Percentiles rank a stretch among this genome's conserved stretches.
Conservation (phyloP, 225 moss, liverwort and hornwort species). For the Takakia lepidozioides region DNA sequence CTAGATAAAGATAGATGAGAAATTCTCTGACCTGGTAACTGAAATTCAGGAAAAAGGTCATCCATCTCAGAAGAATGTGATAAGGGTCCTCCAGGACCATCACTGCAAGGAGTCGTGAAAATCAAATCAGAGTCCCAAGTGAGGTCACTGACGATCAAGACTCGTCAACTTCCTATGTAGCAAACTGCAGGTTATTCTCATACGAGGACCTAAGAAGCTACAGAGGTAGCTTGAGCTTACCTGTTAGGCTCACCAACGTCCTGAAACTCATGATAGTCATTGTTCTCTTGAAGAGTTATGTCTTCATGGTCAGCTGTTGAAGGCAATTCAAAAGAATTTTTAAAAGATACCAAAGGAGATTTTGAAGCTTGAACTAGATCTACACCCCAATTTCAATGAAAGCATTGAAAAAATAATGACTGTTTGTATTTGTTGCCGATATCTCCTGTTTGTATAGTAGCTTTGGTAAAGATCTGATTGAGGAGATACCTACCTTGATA, state of each 20-base stretch:
- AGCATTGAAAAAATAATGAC: constrained; percentile 1
- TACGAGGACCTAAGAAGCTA: constrained; percentile 2
- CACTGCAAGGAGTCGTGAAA: constrained; percentile 7
- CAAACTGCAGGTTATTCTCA: neutral
- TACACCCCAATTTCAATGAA: too few relatives aligned
- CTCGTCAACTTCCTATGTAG: too few relatives aligned
- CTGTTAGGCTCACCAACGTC: constrained; percentile 23
- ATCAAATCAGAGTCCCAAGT: too few relatives aligned
- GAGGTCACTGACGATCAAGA: too few relatives aligned
- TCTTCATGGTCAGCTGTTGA: constrained; percentile 48
- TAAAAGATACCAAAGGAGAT: neutral
- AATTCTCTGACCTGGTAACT: constrained; percentile 23
- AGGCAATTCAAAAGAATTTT: constrained; percentile 1
- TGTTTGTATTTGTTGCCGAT: neutral
- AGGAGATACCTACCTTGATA: constrained; percentile 28
- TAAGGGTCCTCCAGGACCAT: constrained; percentile 33
- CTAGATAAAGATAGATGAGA: too few relatives aligned
- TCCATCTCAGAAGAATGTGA: constrained; percentile 33
- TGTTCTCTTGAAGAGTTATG: constrained; percentile 42
- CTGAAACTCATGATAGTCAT: constrained; percentile 24
- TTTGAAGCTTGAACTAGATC: neutral
- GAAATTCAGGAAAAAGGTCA: constrained; percentile 47
- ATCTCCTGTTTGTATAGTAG: neutral
- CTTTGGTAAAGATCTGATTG: too few relatives aligned
- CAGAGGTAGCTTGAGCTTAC: constrained; percentile 14